Evolutionary conservation across 495 filamentous ascomycete species (phyloP), one percentile per base, ranked within the genome.

Genomic region (Glutinoglossum americanum): DNA sequence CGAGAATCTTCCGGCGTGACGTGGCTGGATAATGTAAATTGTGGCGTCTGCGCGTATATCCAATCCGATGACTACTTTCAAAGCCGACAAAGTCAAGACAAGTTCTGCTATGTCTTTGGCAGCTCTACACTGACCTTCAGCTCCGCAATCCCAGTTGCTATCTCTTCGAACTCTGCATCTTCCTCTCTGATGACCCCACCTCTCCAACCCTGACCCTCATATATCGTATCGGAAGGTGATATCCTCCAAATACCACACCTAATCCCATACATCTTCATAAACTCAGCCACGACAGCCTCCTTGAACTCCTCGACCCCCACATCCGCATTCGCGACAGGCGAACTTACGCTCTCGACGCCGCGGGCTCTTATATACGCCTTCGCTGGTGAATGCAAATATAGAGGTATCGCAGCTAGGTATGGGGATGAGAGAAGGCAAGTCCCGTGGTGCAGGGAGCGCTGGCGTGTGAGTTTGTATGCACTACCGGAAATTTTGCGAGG

Each of bases 271-370:
- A 62, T 56, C 13, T 71, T 65, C 25, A 58, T 55, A 72, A 81
- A 82, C 67, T 77, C 71, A 1, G 51, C 61, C 39, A 73, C 67
- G 4, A 80, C 77, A 37, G 73, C 73, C 0, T 67, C 59, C 35
- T 70, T 64, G 66, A 87, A 86, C 10, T 67, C 66, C 1, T 63
- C 64, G 19, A 67, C 71, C 4, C 35, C 30, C 1, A 80, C 57
- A 0, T 70, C 68, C 7, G 94, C 80, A 73, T 98, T 97, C 23
- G 78, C 73, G 17, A 97, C 79, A 0, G 83, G 79, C 19, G 87
- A 92, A 58, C 84, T 80, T 15, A 96, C 88, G 65, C 92, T 97
- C 64, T 90, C 87, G n/a, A 95, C 88, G 0, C 93, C 92, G 56
- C 82, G 78, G 0, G 89, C 87, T 57, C 76, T 78, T 59, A 97